Base-by-base conservation (phyloP, 108 stramenopile genomes). In the Cylindrotheca closterium region DNA sequence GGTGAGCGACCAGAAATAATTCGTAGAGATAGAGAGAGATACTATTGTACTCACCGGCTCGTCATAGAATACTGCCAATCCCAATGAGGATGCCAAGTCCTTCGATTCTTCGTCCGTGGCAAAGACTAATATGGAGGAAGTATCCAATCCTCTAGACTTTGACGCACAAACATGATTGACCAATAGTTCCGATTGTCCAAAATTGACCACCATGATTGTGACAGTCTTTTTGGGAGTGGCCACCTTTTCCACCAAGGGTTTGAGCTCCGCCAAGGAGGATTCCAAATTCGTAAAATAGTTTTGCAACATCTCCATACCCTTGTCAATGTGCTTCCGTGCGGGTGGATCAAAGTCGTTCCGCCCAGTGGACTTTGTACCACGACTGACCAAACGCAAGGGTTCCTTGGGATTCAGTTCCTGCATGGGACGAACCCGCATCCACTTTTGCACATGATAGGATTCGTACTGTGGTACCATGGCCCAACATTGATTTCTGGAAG, bases 401-500 rank as follows among this genome's bases (percentile, higher is more conserved):
- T 61, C 8, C 0, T 58, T 17, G 4, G 27, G 5, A 48, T 84
- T 59, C 1, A 84, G 29, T 15, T 52, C 63, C 25, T 29, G 19
- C 15, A 52, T 30, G 10, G 56, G 42, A 23, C 65, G 46, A 45
- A 70, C 60, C 27, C 92, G 54, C 83, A 93, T 71, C 62, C 65
- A 88, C 62, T 88, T 80, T 70, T 91, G 87, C 10, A 94, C 60
- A 60, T 91, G 83, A 63, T 79, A 94, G 19, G 81, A 80, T 73
- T 89, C 87, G 32, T 83, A 94, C 34, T 91, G 81, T 10, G 84
- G 83, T 19, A 94, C 70, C 7, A 94, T 66, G 7, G 85, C 92
- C 33, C 61, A 74, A 42, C 92, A 94, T 55, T 86, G 83, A 21
- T 79, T 58, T 0, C 53, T 45, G 2, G 37, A 18, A 0, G 58